Evolutionary conservation across 2,329 filamentous ascomycete genomes (phyloP).

Genomic region (Xylogone sp.): DNA sequence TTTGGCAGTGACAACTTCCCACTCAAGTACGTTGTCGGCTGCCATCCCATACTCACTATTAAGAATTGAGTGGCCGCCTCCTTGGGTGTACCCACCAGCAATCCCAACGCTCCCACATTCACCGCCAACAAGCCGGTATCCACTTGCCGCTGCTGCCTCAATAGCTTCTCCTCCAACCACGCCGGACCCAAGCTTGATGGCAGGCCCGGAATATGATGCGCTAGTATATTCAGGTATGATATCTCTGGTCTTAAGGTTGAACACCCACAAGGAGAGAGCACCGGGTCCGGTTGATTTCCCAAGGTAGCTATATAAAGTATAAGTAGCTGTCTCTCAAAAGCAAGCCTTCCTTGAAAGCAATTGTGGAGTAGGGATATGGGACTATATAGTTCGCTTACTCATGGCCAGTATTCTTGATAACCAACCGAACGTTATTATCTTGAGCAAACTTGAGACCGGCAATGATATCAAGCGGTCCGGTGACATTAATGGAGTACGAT

Average conservation of each 20-base stretch:
- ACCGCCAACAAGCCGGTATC: conserved; percentile 46
- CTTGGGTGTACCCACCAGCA: conserved; percentile 50
- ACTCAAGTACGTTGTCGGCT: conserved; percentile 56
- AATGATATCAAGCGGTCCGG: conserved; percentile 14
- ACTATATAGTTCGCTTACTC: conserved; percentile 19
- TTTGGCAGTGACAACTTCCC: conserved; percentile 47
- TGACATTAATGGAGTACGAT: conserved; percentile 19
- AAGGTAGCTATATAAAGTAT: conserved; percentile 33
- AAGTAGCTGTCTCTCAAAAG: background rate
- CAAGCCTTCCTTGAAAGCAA: too few relatives aligned
- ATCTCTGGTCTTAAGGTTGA: conserved; percentile 39
- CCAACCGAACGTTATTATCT: conserved; percentile 27
- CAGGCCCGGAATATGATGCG: conserved; percentile 29
- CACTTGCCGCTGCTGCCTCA: conserved; percentile 35
- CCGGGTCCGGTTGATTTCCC: conserved; percentile 43
- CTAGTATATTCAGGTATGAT: conserved; percentile 30
- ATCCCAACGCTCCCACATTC: conserved; percentile 43
- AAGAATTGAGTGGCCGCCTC: conserved; percentile 56
- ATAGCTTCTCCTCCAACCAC: conserved; percentile 41
- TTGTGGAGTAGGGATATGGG: background rate
- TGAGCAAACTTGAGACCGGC: conserved; percentile 29
- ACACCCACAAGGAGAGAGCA: conserved; percentile 45
- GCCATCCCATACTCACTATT: conserved; percentile 51
- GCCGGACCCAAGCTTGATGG: conserved; percentile 34
- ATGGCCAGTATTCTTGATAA: conserved; percentile 42